Evolutionary conservation across 331 rosid species (phyloP), one percentile per base, ranked within the genome.

Genomic region (Erythrophleum ivorense): DNA sequence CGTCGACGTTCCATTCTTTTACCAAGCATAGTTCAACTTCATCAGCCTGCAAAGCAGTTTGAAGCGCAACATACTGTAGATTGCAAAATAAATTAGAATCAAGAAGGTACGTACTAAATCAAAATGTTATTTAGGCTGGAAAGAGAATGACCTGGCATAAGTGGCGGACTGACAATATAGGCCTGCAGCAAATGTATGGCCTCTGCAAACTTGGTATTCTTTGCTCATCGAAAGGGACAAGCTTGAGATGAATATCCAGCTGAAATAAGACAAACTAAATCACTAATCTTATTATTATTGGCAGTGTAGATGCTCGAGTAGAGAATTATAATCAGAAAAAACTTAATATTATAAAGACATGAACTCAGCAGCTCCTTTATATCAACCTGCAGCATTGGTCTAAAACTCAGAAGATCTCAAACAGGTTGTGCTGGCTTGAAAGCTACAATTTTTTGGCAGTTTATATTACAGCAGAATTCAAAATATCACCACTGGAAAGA

Each of bases 151-250:
- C 98, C 94, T 91, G 82, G 86, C 89, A 81, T 29, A 95, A 86
- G 48, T 69, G 88, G 76, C 85, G 81, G 75, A 93, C 79, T 15
- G 94, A 87, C 77, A 85, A 29, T 24, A 87, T 87, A 76, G 93
- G 92, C 77, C 75, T 87, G 87, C 98, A 93, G 82, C 78, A 75
- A 84, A 95, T 90, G 80, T 84, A 87, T 66, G 94, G 91, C 78
- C 80, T 76, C 80, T 84, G 82, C 90, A 93, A 86, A 79, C 85
- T 84, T n/a, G 92, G 97, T 65, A 77, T 71, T 33, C 60, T 85
- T 87, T 87, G 83, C 84, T 90, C 89, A 84, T 95, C 91, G 33
- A 82, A 69, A 54, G 98, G 86, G 83, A 89, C 89, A 79, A 95
- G 90, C 90, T 77, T 80, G 80, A 95, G 86, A 84, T 67, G 80